Conservation (phyloP, 2,329 filamentous ascomycete genomes). For the Macrophomina pseudophaseolina region DNA sequence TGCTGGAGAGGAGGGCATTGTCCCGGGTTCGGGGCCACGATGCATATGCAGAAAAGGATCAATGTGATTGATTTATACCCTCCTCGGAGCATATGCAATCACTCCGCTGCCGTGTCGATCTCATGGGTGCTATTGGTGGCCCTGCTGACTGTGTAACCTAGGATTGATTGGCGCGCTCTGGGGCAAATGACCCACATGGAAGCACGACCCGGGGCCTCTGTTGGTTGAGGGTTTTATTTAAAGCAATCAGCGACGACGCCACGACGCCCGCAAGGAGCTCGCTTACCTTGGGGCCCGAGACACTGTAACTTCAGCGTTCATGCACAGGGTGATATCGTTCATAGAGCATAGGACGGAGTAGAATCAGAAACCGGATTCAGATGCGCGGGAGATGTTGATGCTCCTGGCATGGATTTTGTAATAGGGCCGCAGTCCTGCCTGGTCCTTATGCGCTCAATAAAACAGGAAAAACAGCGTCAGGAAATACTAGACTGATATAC, state of each 20-base stretch:
- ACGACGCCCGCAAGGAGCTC: too few species aligned
- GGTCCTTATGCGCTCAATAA: too few species aligned
- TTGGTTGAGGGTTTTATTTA: too few species aligned
- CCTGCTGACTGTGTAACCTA: background rate
- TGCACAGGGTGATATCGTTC: too few species aligned
- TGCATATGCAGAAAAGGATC: constrained; percentile 10
- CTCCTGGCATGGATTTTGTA: too few species aligned
- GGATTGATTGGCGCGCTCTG: background rate
- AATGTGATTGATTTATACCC: constrained; percentile 3
- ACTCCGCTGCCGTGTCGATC: background rate
- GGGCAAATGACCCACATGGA: background rate
- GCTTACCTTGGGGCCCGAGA: too few species aligned
- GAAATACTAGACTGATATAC: too few species aligned
- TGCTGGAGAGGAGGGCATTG: background rate
- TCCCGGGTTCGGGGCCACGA: background rate
- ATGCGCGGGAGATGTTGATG: background rate
- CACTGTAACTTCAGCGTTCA: too few species aligned
- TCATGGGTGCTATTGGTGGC: background rate
- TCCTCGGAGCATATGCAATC: background rate
- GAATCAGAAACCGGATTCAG: background rate
- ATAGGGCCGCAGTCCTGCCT: too few species aligned
- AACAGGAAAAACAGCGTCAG: too few species aligned
- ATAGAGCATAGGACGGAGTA: too few species aligned
- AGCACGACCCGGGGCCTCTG: background rate
- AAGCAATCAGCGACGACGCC: too few species aligned